Evolutionary conservation across 371 early-diverging fungal species (phyloP), one percentile per base, ranked within the genome.

Genomic region (Umbelopsis sp.): DNA sequence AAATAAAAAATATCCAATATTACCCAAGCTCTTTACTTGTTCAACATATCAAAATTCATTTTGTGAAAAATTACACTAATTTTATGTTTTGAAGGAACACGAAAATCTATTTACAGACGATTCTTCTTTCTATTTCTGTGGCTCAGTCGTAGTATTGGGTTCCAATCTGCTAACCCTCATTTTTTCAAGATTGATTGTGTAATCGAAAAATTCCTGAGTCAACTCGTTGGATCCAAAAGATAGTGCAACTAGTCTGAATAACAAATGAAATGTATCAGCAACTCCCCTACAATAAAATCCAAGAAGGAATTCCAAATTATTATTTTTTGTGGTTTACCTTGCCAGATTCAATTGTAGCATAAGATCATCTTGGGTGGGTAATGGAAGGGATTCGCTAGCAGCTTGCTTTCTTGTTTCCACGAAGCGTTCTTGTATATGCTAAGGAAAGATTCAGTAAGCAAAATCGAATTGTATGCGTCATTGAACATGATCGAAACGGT

Each of bases 391-490:
- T 10, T 73, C 74, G 46, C 75, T 74, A n/a, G 75, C 65, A 3
- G 86, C 86, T 7, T 72, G 72, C 52, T 84, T 86, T 50, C 88
- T 80, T 51, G 83, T 80, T 48, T 85, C 76, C 50, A 86, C 85
- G 69, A 85, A 88, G 22, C 76, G 72, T 2, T 70, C 74, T 75
- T 87, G 86, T 70, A 88, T 88, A 72, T 86, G 80, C 87, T 86
- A 72, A 7, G 29, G 1, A 65, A 48, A 24, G 22, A 51, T 25
- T 29, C 48, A 25, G 10, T 32, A 10, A 38, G 67, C 50, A 48
- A 48, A 46, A 48, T 41, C 41, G 41, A 38, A 7, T 7, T 7
- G 7, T 41, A 7, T 12, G 41, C 41, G 41, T 41, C 41, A 41
- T 41, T 41, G 41, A 41, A 1, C 41, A 12, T 41, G 7, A 41